These are phyloP conservation scores for Solanum gandarillasii DNA, from an alignment of 257 asterid genomes.

Conservation along the genomic window DNA sequence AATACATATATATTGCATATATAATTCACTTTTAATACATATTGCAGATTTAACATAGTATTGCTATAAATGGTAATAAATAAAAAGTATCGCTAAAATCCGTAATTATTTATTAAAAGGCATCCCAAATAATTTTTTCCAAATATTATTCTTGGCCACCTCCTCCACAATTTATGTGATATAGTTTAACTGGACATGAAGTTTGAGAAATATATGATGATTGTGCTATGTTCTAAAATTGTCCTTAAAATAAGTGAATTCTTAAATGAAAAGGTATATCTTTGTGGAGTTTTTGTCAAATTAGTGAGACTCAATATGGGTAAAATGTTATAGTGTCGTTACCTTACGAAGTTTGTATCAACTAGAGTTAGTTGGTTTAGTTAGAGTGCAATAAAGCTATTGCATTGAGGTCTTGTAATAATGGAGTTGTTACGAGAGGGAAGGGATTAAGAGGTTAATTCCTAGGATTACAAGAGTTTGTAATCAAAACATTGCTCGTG, in stretches of 20 bases:
- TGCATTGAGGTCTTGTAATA: background rate
- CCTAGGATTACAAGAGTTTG: background rate
- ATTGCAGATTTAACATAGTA: too few species aligned
- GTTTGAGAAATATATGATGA: background rate
- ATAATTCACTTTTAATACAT: too few species aligned
- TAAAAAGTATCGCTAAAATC: too few species aligned
- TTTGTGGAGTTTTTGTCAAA: background rate
- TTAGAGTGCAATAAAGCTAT: background rate
- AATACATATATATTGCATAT: too few species aligned
- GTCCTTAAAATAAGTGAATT: background rate
- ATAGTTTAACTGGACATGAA: background rate
- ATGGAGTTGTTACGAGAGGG: background rate
- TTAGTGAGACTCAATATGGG: too few species aligned
- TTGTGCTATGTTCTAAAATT: background rate
- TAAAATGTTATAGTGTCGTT: background rate
- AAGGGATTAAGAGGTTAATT: background rate
- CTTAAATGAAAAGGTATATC: background rate
- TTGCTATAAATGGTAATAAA: too few species aligned
- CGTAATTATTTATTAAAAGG: too few species aligned
- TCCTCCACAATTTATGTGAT: background rate
- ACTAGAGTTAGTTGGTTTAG: background rate
- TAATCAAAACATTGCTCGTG: background rate
- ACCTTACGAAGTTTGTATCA: background rate
- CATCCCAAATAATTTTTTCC: too few species aligned
- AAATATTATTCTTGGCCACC: background rate